These are phyloP conservation scores for Guadua angustifolia DNA, from an alignment of 176 grass and related monocot species.

Conservation along the genomic window DNA sequence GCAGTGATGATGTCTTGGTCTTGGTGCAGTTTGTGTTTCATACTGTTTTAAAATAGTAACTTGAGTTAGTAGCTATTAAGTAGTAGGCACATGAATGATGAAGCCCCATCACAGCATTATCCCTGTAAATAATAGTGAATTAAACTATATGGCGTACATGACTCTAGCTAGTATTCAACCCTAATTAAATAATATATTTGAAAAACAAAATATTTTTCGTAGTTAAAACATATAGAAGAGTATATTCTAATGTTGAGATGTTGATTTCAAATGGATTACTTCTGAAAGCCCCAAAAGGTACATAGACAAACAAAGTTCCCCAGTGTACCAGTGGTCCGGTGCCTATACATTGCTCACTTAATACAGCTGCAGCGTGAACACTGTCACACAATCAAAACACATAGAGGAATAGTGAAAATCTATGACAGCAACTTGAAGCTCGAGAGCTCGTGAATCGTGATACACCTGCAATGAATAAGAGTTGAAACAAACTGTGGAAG, in stretches of 20 bases:
- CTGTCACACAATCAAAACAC: background rate
- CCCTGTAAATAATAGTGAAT: background rate
- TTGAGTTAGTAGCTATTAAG: background rate
- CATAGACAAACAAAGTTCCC: background rate
- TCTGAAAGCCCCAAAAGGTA: background rate
- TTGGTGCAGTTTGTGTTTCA: background rate
- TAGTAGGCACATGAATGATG: background rate
- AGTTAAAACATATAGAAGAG: background rate
- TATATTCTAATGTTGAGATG: constrained; percentile 1
- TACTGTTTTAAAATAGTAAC: background rate
- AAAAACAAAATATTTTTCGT: background rate
- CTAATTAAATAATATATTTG: background rate
- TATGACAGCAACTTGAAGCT: background rate
- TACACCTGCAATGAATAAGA: background rate
- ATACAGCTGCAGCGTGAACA: background rate
- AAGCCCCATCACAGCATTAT: background rate
- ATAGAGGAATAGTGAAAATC: background rate
- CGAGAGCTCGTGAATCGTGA: background rate
- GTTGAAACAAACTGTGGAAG: background rate
- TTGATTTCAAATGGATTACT: background rate
- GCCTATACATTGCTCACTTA: background rate
- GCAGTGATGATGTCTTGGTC: background rate
- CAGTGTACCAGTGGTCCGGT: background rate
- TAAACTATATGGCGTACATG: background rate
- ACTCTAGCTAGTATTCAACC: background rate